Evolutionary conservation across 1,284 basidiomycete genomes (phyloP).

Genomic region (Leccinum fuscescens): DNA sequence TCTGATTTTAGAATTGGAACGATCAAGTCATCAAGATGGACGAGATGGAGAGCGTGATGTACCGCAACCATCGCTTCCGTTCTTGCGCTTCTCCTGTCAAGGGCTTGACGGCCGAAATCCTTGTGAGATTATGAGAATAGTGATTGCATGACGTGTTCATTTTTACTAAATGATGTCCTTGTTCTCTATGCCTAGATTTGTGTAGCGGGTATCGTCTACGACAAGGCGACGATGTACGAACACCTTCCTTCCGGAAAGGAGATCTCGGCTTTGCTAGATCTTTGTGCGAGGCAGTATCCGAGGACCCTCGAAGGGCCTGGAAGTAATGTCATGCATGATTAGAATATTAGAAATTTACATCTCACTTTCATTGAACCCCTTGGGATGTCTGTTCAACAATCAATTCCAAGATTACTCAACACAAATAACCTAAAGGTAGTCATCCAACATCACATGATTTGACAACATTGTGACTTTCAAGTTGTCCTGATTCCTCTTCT

Average conservation of each 20-base stretch:
- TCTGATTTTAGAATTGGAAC: constrained; percentile 40
- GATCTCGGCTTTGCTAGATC: constrained; percentile 19
- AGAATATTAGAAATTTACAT: not conserved
- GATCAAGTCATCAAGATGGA: constrained; percentile 47
- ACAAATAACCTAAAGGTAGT: no score
- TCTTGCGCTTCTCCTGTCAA: constrained; percentile 75
- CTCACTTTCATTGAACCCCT: no score
- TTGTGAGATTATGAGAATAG: constrained; percentile 47
- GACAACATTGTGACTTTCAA: no score
- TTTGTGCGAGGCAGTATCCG: constrained; percentile 28
- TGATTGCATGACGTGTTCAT: not conserved
- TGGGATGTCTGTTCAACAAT: no score
- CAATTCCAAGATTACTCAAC: no score
- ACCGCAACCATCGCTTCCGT: constrained; percentile 76
- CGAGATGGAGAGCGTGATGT: constrained; percentile 47
- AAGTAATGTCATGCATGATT: constrained; percentile 3
- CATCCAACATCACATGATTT: no score
- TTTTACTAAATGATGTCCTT: not conserved
- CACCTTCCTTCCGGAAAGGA: constrained; percentile 43
- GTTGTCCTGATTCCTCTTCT: no score
- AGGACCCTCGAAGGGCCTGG: constrained; percentile 6
- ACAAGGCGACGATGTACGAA: constrained; percentile 44
- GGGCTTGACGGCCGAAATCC: constrained; percentile 79
- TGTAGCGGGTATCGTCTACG: constrained; percentile 58
- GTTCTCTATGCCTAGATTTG: constrained; percentile 45